These are phyloP conservation scores for Komagataella phaffii DNA, from an alignment of 805 yeast species.

Conservation along the genomic window DNA sequence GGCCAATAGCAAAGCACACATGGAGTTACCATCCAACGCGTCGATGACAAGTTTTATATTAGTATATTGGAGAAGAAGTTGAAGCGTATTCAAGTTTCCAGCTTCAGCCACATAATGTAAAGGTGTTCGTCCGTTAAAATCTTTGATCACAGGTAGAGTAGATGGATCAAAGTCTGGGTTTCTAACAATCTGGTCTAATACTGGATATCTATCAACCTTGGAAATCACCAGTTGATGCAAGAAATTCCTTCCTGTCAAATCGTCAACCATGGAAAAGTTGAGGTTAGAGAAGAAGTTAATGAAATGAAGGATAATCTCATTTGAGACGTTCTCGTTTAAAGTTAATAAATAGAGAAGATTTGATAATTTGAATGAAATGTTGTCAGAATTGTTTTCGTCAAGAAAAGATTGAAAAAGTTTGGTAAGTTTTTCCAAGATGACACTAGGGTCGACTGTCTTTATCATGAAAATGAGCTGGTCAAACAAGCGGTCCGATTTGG, in stretches of 20 bases:
- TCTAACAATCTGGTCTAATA: constrained; percentile 13
- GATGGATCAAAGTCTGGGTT: not conserved
- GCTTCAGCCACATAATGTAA: constrained; percentile 73
- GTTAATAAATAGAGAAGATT: constrained; percentile 63
- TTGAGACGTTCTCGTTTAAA: constrained; percentile 50
- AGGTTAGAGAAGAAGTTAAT: constrained; percentile 39
- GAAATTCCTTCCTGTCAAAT: constrained; percentile 57
- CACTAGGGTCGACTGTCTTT: constrained; percentile 12
- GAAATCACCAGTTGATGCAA: constrained; percentile 49
- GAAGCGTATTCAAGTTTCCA: constrained; percentile 31
- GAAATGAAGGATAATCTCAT: constrained; percentile 22
- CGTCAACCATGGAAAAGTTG: constrained; percentile 45
- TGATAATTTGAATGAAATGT: constrained; percentile 31
- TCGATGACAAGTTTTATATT: constrained; percentile 21
- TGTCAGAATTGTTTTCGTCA: not conserved
- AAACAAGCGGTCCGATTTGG: constrained; percentile 55
- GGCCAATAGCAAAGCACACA: constrained; percentile 74
- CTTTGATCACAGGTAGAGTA: constrained; percentile 21
- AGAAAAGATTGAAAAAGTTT: constrained; percentile 17
- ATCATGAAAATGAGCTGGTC: constrained; percentile 38
- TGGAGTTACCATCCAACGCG: constrained; percentile 55
- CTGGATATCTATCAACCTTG: constrained; percentile 1
- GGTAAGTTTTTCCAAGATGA: not conserved
- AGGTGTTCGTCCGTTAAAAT: constrained; percentile 67
- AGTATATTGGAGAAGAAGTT: constrained; percentile 18